Percentiles rank a stretch among this genome's conserved stretches.
These are phyloP conservation scores for Talaromyces nanjingensis DNA, from an alignment of 495 filamentous ascomycete genomes.

Conservation along the genomic window DNA sequence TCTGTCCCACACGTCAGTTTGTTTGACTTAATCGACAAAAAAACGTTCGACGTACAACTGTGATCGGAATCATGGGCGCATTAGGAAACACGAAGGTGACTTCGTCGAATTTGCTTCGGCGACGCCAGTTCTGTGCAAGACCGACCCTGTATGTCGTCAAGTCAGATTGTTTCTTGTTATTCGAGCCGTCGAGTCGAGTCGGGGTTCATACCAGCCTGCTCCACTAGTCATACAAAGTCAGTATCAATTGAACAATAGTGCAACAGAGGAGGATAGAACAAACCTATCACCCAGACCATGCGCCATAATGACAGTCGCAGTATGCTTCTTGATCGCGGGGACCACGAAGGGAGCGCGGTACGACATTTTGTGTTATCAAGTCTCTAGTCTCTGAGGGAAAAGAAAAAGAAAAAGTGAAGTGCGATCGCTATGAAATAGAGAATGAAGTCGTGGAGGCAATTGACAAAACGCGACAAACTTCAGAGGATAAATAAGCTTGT, in stretches of 20 bases:
- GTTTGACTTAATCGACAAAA: not conserved
- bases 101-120: conserved; percentile 75
- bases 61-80: conserved; percentile 85
- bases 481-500: too few relatives aligned
- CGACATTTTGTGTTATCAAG: conserved; percentile 37
- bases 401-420: not conserved
- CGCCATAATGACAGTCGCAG: conserved; percentile 88
- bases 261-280: conserved; percentile 12
- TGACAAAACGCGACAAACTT: too few relatives aligned
- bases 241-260: not conserved
- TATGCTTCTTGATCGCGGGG: conserved; percentile 83
- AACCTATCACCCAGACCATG: conserved; percentile 85
- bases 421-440: too few relatives aligned
- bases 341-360: conserved; percentile 59
- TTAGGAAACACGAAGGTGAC: conserved; percentile 91
- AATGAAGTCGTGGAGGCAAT: too few relatives aligned
- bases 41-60: conserved; percentile 51
- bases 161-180: not conserved
- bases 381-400: not conserved
- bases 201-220: conserved; percentile 56
- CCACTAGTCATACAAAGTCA: conserved; percentile 33
- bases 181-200: not conserved
- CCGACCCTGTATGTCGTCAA: conserved; percentile 43
- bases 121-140: conserved; percentile 85
- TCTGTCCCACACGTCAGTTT: conserved; percentile 36